These are phyloP conservation scores for Nicotiana benthamiana DNA, from an alignment of 257 asterid species.

Conservation along the genomic window DNA sequence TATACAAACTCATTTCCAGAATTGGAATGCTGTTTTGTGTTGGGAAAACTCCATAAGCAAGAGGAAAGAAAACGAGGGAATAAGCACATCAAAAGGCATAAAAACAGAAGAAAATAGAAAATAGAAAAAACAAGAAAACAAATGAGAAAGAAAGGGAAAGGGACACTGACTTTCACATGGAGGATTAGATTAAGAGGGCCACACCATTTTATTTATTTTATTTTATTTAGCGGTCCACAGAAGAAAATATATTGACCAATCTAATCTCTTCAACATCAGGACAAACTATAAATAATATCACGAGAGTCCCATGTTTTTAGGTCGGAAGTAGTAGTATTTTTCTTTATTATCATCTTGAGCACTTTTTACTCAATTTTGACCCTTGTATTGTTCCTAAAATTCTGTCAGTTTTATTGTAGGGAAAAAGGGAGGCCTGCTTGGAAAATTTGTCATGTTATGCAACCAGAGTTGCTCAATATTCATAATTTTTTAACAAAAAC, in stretches of 20 bases:
- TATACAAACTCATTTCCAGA: not conserved
- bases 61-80: not conserved
- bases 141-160: not conserved
- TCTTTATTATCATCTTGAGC: not conserved
- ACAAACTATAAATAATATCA: conserved; percentile 10
- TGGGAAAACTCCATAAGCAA: not conserved
- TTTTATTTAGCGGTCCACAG: not conserved
- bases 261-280: not conserved
- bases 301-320: conserved; percentile 7
- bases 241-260: conserved; percentile 5
- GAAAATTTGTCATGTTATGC: not conserved
- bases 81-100: not conserved
- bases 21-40: not conserved
- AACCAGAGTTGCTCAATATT: not conserved
- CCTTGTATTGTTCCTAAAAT: not conserved
- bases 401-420: not conserved
- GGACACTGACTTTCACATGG: conserved; percentile 4
- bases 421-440: not conserved
- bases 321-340: not conserved
- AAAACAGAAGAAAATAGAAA: not conserved
- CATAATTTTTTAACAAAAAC: not conserved
- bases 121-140: not conserved
- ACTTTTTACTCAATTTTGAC: not conserved
- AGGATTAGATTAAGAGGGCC: not conserved
- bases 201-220: not conserved